phyloP scores from a whole-genome alignment of 768 basidiomycete genomes.

The Leccinum longicurvipes region DNA sequence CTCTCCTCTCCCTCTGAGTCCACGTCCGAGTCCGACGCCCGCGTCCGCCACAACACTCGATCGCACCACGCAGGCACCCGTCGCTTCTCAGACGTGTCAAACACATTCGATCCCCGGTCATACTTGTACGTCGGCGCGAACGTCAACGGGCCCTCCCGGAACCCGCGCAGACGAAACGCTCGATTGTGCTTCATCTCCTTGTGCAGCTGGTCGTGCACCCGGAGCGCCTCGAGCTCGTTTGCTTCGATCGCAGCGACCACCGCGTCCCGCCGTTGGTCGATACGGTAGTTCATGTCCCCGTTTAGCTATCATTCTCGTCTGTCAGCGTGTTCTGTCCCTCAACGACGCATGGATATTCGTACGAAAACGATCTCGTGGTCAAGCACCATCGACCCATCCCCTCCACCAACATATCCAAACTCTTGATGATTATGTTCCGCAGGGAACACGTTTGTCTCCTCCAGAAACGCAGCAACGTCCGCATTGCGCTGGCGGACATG shows the following conservation, averaged over 20 bases:
- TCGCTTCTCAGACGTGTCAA: constrained; percentile 86
- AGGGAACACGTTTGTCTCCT: constrained; percentile 70
- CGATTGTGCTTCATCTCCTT: constrained; percentile 89
- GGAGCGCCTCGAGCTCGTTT: constrained; percentile 59
- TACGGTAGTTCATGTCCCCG: constrained; percentile 97
- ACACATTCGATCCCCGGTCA: constrained; percentile 71
- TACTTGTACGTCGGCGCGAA: constrained; percentile 97
- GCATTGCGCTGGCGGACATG: constrained; percentile 80
- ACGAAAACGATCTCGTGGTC: constrained; percentile 96
- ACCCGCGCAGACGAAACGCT: constrained; percentile 80
- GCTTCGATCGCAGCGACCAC: constrained; percentile 70
- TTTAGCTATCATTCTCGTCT: constrained; percentile 52
- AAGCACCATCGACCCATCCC: constrained; percentile 87
- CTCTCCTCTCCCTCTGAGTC: constrained; percentile 48
- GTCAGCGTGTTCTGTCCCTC: constrained; percentile 1
- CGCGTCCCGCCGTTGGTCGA: constrained; percentile 85
- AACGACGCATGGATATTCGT: constrained; percentile 2
- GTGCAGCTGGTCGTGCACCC: constrained; percentile 80
- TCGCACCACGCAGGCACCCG: constrained; percentile 97
- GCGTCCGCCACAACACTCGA: constrained; percentile 72
- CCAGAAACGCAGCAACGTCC: constrained; percentile 84
- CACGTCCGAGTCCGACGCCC: neutral
- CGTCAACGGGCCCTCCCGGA: constrained; percentile 75
- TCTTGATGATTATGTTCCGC: constrained; percentile 48
- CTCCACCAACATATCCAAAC: constrained; percentile 79